These are phyloP conservation scores for Quercus variabilis DNA, from an alignment of 306 rosid species.

Conservation along the genomic window DNA sequence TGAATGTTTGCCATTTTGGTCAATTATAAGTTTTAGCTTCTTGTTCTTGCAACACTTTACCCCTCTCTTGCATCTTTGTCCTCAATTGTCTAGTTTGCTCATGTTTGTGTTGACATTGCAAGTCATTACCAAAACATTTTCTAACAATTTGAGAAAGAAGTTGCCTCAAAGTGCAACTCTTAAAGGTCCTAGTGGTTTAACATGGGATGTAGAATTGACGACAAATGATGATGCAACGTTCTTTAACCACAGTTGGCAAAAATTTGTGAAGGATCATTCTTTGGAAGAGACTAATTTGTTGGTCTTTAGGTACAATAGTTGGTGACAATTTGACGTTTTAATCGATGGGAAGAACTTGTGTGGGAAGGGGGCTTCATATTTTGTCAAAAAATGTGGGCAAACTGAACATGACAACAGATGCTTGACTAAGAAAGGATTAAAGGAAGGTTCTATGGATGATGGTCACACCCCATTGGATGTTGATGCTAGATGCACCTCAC, in stretches of 20 bases:
- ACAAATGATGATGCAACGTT: constrained; percentile 31
- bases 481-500: constrained; percentile 35
- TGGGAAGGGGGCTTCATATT: too few relatives aligned
- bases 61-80: background rate
- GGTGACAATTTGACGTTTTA: too few relatives aligned
- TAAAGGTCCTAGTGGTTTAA: constrained; percentile 11
- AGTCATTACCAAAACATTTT: constrained; percentile 58
- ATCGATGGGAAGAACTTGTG: too few relatives aligned
- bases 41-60: background rate
- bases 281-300: constrained; percentile 53
- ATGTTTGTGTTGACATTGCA: constrained; percentile 23
- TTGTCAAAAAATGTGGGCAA: too few relatives aligned
- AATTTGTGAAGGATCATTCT: constrained; percentile 51
- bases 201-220: constrained; percentile 54
- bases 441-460: too few relatives aligned
- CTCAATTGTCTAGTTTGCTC: background rate
- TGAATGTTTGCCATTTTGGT: background rate
- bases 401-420: too few relatives aligned
- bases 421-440: too few relatives aligned
- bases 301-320: too few relatives aligned
- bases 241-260: constrained; percentile 55
- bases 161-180: constrained; percentile 47
- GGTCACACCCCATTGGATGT: constrained; percentile 47
- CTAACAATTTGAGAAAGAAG: constrained; percentile 47
- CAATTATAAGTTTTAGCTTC: background rate